Evolutionary conservation across 2,329 filamentous ascomycete genomes (phyloP).

Genomic region (Aspergillus sp.): DNA sequence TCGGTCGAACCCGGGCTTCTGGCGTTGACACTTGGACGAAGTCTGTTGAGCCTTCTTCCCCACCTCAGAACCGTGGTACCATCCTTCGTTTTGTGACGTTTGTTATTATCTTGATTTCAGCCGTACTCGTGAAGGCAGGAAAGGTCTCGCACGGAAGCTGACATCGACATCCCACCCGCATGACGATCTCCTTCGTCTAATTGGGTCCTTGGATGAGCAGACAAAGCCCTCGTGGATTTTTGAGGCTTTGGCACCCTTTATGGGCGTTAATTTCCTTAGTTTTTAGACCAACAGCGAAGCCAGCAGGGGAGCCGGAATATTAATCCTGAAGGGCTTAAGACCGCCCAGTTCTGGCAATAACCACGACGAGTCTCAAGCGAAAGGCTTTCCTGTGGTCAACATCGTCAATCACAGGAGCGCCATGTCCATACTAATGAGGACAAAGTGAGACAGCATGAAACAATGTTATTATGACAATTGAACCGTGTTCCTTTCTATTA

Average conservation of each 20-base stretch:
- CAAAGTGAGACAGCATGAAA: not conserved
- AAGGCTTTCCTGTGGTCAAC: not conserved
- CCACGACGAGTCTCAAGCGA: not conserved
- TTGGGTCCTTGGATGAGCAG: no score
- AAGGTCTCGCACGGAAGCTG: no score
- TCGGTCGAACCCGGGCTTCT: not conserved
- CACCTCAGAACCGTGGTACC: not conserved
- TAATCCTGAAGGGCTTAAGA: not conserved
- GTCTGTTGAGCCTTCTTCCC: not conserved
- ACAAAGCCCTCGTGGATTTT: no score
- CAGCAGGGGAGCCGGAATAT: no score
- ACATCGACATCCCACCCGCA: no score
- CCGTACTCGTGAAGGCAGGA: not conserved
- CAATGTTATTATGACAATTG: not conserved
- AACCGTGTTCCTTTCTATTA: not conserved
- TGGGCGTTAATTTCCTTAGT: no score
- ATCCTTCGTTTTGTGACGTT: not conserved
- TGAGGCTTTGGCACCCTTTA: no score
- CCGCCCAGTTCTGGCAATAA: not conserved
- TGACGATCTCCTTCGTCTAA: no score
- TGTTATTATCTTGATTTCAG: not conserved
- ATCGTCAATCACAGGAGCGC: not conserved
- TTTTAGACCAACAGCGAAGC: not conserved
- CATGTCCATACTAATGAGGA: not conserved
- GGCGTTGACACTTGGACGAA: not conserved